phyloP scores from a whole-genome alignment of 495 filamentous ascomycete genomes.

The Aspergillus baeticus region DNA sequence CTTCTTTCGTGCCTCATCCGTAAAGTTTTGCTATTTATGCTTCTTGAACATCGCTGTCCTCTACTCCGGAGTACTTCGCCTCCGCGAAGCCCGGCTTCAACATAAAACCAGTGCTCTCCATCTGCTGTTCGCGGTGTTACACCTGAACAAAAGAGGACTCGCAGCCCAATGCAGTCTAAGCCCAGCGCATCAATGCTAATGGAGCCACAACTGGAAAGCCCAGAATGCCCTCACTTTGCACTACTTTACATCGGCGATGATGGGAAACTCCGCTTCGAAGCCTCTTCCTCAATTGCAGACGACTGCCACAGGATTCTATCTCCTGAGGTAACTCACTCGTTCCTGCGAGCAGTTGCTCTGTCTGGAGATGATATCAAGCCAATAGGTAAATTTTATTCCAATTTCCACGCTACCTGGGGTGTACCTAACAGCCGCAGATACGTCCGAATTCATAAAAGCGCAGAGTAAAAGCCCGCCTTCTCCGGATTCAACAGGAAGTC shows the following conservation, averaged over 20 bases:
- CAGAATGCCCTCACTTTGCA: slow-evolving; percentile 34
- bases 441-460: slow-evolving; percentile 3
- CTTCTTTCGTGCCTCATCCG: neutral
- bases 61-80: neutral
- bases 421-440: neutral
- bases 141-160: neutral
- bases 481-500: slow-evolving; percentile 14
- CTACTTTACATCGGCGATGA: slow-evolving; percentile 38
- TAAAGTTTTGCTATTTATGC: slow-evolving; percentile 11
- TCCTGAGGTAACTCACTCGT: slow-evolving; percentile 33
- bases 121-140: neutral
- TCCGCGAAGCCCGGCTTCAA: too few relatives aligned
- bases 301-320: slow-evolving; percentile 35
- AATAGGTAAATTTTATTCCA: slow-evolving; percentile 4
- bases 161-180: slow-evolving; percentile 10
- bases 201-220: slow-evolving; percentile 24
- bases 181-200: slow-evolving; percentile 26
- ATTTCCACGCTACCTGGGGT: neutral
- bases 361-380: slow-evolving; percentile 19
- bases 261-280: slow-evolving; percentile 36
- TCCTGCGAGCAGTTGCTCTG: slow-evolving; percentile 35
- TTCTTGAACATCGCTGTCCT: neutral
- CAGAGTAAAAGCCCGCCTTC: slow-evolving; percentile 16
- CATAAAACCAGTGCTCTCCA: too few relatives aligned
- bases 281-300: slow-evolving; percentile 34